Conservation (phyloP, 1,284 basidiomycete species). For the Schizophyllum amplum region DNA sequence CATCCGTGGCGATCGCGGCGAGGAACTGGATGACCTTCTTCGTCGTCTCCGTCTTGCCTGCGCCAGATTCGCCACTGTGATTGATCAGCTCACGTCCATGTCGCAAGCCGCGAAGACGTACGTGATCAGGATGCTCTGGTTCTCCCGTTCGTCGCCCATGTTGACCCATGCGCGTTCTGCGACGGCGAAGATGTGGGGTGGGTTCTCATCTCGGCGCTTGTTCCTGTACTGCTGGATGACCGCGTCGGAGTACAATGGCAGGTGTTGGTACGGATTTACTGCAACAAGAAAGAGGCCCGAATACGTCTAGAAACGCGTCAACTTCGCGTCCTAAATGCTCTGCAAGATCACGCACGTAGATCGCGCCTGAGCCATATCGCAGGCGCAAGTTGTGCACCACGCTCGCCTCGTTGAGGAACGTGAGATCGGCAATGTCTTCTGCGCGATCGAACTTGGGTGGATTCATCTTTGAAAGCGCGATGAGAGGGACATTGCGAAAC, state of each 20-base stretch:
- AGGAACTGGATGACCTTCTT: conserved; percentile 99
- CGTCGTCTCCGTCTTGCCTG: conserved; percentile 99
- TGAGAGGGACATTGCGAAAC: conserved; percentile 70
- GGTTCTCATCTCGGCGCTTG: conserved; percentile 88
- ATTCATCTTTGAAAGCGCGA: conserved; percentile 90
- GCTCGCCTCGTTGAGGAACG: conserved; percentile 96
- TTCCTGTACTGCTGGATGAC: conserved; percentile 91
- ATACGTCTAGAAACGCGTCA: conserved; percentile 62
- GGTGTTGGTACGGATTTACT: conserved; percentile 92
- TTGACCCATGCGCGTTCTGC: conserved; percentile 98
- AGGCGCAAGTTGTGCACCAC: conserved; percentile 95
- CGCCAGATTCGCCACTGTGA: conserved; percentile 91
- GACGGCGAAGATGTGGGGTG: conserved; percentile 96
- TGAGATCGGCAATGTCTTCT: conserved; percentile 97
- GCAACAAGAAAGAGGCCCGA: conserved; percentile 97
- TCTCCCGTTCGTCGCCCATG: conserved; percentile 96
- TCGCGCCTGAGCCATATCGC: conserved; percentile 87
- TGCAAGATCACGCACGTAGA: conserved; percentile 69
- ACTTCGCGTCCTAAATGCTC: conserved; percentile 3
- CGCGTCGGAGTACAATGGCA: conserved; percentile 92
- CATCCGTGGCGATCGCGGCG: conserved; percentile 90
- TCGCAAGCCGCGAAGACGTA: conserved; percentile 32
- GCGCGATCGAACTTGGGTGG: conserved; percentile 98
- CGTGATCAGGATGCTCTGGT: conserved; percentile 98
- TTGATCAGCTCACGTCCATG: conserved; percentile 6